Conservation (phyloP, 1,284 basidiomycete species). For the Boletellus deceptivus region DNA sequence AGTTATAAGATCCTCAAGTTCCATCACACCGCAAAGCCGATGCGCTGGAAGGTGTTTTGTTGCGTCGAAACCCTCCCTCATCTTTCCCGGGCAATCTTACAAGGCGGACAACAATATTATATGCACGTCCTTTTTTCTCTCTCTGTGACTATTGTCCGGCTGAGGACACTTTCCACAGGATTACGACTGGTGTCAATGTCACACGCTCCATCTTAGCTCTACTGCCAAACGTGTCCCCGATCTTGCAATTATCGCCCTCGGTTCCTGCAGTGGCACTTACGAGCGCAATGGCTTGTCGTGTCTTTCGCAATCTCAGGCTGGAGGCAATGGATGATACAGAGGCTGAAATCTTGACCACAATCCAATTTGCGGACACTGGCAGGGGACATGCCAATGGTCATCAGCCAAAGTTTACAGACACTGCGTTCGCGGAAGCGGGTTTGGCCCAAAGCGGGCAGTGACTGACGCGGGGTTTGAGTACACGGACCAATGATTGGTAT, state of each 20-base stretch:
- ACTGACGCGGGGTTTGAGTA: neutral
- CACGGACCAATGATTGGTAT: neutral
- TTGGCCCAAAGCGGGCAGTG: slow-evolving; percentile 2
- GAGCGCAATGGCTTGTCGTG: slow-evolving; percentile 33
- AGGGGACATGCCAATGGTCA: slow-evolving; percentile 1
- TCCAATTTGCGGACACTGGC: slow-evolving; percentile 15
- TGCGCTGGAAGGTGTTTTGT: slow-evolving; percentile 11
- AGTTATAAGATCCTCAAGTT: slow-evolving; percentile 22
- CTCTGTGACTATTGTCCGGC: neutral
- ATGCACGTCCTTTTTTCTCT: slow-evolving; percentile 12
- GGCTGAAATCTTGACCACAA: slow-evolving; percentile 14
- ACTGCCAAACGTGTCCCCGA: slow-evolving; percentile 7
- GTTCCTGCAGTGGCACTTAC: slow-evolving; percentile 29
- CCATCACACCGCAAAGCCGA: slow-evolving; percentile 4
- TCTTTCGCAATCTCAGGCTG: slow-evolving; percentile 35
- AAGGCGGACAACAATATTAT: slow-evolving; percentile 34
- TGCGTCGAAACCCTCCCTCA: slow-evolving; percentile 19
- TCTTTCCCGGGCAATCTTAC: slow-evolving; percentile 27
- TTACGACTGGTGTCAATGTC: slow-evolving; percentile 25
- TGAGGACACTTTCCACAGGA: slow-evolving; percentile 8
- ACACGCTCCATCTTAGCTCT: slow-evolving; percentile 4
- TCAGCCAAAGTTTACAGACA: neutral
- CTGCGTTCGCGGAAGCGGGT: neutral
- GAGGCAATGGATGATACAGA: slow-evolving; percentile 12
- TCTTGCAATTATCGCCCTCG: slow-evolving; percentile 15